Evolutionary conservation across 257 asterid species (phyloP).

Genomic region (Handroanthus guayacan): DNA sequence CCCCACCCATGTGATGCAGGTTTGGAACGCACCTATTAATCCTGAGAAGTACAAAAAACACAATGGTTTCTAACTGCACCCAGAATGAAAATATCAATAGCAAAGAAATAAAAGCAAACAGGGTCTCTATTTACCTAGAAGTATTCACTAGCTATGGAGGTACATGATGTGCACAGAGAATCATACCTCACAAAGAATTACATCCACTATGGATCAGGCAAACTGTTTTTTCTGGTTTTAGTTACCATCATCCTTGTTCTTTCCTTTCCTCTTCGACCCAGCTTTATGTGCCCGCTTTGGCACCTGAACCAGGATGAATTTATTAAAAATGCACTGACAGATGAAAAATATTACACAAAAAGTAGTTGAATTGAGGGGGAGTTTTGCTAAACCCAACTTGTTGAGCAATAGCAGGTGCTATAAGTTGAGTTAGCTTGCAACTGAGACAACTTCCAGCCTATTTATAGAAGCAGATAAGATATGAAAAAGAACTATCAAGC

Average conservation of each 20-base stretch:
- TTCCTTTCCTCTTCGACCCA: constrained; percentile 69
- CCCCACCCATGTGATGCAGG: not conserved
- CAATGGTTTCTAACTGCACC: not conserved
- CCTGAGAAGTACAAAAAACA: constrained; percentile 16
- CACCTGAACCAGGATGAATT: constrained; percentile 52
- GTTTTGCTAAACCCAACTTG: not conserved
- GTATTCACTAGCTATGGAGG: not conserved
- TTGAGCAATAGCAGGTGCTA: not conserved
- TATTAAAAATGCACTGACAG: constrained; percentile 2
- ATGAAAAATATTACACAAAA: not conserved
- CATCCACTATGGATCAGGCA: constrained; percentile 1
- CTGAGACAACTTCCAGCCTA: not conserved
- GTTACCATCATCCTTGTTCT: constrained; percentile 47
- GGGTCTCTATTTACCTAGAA: not conserved
- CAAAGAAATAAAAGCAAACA: not conserved
- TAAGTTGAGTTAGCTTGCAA: not conserved
- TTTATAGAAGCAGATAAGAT: not conserved
- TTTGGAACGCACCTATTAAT: not conserved
- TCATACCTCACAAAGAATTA: constrained; percentile 31
- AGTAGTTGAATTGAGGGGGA: not conserved
- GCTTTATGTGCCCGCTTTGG: constrained; percentile 56
- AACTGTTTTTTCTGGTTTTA: constrained; percentile 43
- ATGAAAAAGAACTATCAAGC: not conserved
- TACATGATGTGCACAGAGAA: not conserved
- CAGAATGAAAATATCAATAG: not conserved